Evolutionary conservation across 208 protist species (phyloP), one percentile per base, ranked within the genome.

Genomic region (Leishmania aethiopica): DNA sequence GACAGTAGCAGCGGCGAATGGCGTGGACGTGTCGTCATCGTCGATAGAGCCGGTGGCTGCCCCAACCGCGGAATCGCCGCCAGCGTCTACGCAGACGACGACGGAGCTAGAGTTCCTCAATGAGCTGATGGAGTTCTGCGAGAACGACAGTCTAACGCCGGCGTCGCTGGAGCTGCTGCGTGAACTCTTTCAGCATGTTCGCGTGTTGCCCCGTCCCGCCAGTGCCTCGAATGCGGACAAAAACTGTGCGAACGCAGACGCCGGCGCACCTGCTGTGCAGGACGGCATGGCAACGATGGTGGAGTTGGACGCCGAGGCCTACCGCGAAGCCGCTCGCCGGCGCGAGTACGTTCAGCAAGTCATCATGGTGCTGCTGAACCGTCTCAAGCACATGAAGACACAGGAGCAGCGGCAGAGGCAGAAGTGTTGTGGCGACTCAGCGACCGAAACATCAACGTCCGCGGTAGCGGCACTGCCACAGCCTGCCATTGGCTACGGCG

Each of bases 331-430:
- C 45, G 28, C 73, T 40, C 82, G 86, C 13, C 89, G 91, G 19
- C 89, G 89, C 53, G 85, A 89, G 79, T 94, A 92, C 83, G 87
- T 86, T 35, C 89, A 93, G 86, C 91, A 94, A 77, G 80, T 93
- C 69, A 86, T 94, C 60, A 79, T 94, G 59, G 84, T 91, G 13
- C 77, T 94, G 40, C 84, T 94, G 42, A 93, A 92, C 71, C 85
- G 91, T 47, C 69, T 94, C 40, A 84, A 83, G 78, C 83, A 92
- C 82, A 77, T 93, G 80, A 92, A 93, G 81, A 35, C 87, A 37
- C 69, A 74, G n/a, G 88, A 91, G 72, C 86, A 90, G 77, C 82
- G 72, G 37, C 81, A 60, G 47, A 78, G 40, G 53, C 80, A 74
- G 78, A 51, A 78, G 79, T 60, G 59, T 25, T 35, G 67, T 66